These are phyloP conservation scores for Calonectria fujianensis DNA, from an alignment of 2,329 filamentous ascomycete genomes.

Conservation along the genomic window DNA sequence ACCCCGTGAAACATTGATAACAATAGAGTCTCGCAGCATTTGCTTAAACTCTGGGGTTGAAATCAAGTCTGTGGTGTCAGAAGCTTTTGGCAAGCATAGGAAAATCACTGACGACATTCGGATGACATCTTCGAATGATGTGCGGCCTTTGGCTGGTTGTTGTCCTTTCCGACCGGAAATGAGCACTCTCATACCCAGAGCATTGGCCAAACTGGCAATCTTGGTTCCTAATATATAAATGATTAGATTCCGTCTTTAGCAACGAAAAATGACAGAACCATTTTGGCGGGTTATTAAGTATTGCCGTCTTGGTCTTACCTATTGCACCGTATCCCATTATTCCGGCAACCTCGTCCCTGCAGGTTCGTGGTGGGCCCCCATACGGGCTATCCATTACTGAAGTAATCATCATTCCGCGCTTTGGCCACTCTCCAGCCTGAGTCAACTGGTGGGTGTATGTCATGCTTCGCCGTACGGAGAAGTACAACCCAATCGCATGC, in stretches of 20 bases:
- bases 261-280: neutral
- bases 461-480: slow-evolving; percentile 21
- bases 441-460: slow-evolving; percentile 15
- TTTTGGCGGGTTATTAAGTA: neutral
- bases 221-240: neutral
- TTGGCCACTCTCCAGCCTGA: slow-evolving; percentile 20
- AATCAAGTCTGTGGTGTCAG: slow-evolving; percentile 1
- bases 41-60: slow-evolving; percentile 15
- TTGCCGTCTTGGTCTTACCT: neutral
- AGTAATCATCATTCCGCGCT: slow-evolving; percentile 8
- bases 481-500: slow-evolving; percentile 29
- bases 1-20: slow-evolving; percentile 26
- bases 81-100: slow-evolving; percentile 2
- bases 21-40: slow-evolving; percentile 19
- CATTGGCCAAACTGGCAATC: slow-evolving; percentile 2
- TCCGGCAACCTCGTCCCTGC: slow-evolving; percentile 23
- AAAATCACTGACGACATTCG: slow-evolving; percentile 21
- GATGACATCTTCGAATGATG: slow-evolving; percentile 26
- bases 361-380: slow-evolving; percentile 8
- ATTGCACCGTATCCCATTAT: slow-evolving; percentile 27
- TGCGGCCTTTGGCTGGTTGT: neutral
- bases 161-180: slow-evolving; percentile 9
- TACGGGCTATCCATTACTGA: neutral
- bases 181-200: slow-evolving; percentile 25
- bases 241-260: neutral